phyloP scores from a whole-genome alignment of 1,284 basidiomycete genomes.

The Boletus nobilissimus region DNA sequence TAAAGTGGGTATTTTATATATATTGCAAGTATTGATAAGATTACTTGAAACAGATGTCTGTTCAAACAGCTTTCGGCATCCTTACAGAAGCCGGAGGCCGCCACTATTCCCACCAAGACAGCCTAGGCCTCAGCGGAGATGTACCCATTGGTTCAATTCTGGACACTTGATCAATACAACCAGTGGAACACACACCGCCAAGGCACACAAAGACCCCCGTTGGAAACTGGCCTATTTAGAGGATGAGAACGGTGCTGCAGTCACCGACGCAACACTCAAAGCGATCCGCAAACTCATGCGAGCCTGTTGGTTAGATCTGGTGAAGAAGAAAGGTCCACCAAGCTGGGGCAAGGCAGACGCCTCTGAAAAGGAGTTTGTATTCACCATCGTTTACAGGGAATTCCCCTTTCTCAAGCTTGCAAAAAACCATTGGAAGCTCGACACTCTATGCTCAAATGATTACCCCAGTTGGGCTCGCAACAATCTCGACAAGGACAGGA shows the following conservation, averaged over 20 bases:
- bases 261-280: constrained; percentile 3
- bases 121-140: not conserved
- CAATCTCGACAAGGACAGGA: constrained; percentile 2
- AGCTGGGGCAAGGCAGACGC: constrained; percentile 16
- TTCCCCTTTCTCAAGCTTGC: constrained; percentile 12
- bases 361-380: not conserved
- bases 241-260: not conserved
- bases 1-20: not conserved
- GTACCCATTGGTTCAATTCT: constrained; percentile 8
- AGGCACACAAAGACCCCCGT: not conserved
- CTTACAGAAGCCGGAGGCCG: not conserved
- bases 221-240: constrained; percentile 17
- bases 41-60: not conserved
- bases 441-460: constrained; percentile 1
- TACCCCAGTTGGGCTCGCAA: constrained; percentile 22
- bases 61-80: not conserved
- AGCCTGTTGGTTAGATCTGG: not conserved
- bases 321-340: constrained; percentile 3
- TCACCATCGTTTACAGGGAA: not conserved
- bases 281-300: constrained; percentile 8
- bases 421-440: constrained; percentile 14
- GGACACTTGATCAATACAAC: not conserved
- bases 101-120: not conserved
- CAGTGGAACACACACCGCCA: constrained; percentile 3
- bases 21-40: not conserved